These are phyloP conservation scores for Eucalyptus tenuipes DNA, from an alignment of 345 rosid species.

Conservation along the genomic window DNA sequence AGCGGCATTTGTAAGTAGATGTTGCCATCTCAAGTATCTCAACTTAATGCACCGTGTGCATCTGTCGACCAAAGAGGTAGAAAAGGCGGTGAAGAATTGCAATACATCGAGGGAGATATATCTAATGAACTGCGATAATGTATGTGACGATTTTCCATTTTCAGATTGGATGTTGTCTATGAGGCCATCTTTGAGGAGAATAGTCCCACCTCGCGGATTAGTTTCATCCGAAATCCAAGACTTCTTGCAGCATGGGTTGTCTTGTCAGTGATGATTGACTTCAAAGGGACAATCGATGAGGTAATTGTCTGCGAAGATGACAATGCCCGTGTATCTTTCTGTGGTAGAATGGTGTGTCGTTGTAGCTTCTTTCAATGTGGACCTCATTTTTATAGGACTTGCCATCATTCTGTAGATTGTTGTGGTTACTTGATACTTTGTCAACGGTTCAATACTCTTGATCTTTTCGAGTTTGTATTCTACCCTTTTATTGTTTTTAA, in stretches of 20 bases:
- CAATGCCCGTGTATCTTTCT: background rate
- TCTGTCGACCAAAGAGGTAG: too few species aligned
- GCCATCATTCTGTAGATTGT: background rate
- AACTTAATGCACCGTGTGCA: too few species aligned
- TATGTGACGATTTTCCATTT: too few species aligned
- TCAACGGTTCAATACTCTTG: background rate
- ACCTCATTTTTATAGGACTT: background rate
- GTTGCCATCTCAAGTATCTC: too few species aligned
- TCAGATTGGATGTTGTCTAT: slow-evolving; percentile 31
- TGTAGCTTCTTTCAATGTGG: background rate
- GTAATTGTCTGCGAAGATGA: background rate
- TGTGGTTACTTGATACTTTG: background rate
- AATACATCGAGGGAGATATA: too few species aligned
- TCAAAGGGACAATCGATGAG: background rate
- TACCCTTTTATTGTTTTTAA: background rate
- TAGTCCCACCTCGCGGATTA: slow-evolving; percentile 22
- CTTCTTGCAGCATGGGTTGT: slow-evolving; percentile 57
- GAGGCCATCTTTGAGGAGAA: slow-evolving; percentile 54
- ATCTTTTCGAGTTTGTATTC: background rate
- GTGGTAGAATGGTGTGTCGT: background rate
- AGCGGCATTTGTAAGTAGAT: background rate
- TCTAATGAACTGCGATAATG: too few species aligned
- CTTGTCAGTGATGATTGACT: slow-evolving; percentile 6
- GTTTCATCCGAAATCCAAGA: slow-evolving; percentile 13
- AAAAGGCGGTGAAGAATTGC: too few species aligned